Base-by-base conservation (phyloP, 2,329 filamentous ascomycete species). In the Ophiosphaerella korrae region DNA sequence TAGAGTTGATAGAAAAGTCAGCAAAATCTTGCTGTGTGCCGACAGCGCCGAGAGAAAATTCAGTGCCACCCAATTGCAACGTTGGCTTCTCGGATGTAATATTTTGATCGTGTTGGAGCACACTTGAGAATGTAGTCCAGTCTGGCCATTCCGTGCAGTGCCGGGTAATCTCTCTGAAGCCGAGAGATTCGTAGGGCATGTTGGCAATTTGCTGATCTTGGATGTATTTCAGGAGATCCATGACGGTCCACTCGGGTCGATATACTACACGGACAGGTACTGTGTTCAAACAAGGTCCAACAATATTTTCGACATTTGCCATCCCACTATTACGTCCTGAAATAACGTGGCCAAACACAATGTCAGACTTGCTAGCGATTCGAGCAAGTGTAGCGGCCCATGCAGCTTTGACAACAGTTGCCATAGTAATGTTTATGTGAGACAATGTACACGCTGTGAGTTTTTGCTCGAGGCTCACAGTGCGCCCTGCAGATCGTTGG, bases 371-470 rank as follows among this genome's bases (percentile, higher is more conserved):
- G n/a, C 68, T 63, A 0, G 76, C 70, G 21, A 71, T 47, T 7
- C 70, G 67, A 3, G 75, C 72, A 5, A 80, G 60, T 9, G 75
- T 73, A 1, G 66, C 57, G 0, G 77, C 71, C 77, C 77, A 80
- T 0, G 77, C 77, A n/a, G 74, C 75, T 48, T 79, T 79, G 58
- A 79, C 63, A 16, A 79, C 46, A 1, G 76, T 78, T 7, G 77
- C 76, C 8, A 64, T 64, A 7, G 74, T 76, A 42, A 75, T 71
- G 56, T 71, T 68, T 52, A 66, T 43, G 16, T 62, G 54, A 3
- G 62, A 60, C 16, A 68, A 40, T 12, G 50, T 54, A 5, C 60
- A 60, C 5, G 63, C 55, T 2, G 54, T 62, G 8, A 69, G 53
- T 31, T 44, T 64, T 29, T 63, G 57, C 32, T 63, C 68, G 11